Conservation (phyloP, 2,329 filamentous ascomycete genomes). For the Escovopsis sp. region DNA sequence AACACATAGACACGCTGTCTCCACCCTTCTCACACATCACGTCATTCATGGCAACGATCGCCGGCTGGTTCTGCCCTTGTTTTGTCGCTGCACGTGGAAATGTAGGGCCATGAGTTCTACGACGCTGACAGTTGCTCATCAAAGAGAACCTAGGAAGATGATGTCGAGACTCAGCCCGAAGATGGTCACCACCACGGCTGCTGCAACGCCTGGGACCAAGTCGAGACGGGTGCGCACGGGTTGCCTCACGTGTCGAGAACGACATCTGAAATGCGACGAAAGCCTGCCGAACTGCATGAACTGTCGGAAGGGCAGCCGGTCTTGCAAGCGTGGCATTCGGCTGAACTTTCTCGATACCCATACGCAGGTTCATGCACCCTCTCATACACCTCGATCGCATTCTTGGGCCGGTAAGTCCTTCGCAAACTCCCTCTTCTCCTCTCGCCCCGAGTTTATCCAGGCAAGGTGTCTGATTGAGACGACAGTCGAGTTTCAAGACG, state of each 20-base stretch:
- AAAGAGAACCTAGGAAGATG: neutral
- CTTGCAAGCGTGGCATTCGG: conserved; percentile 73
- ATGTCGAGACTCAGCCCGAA: neutral
- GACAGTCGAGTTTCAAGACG: conserved; percentile 65
- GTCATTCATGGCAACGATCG: too few relatives aligned
- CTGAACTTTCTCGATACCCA: conserved; percentile 86
- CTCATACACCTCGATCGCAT: conserved; percentile 23
- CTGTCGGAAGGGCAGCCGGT: conserved; percentile 72
- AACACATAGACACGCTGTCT: too few relatives aligned
- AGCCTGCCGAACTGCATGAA: conserved; percentile 50
- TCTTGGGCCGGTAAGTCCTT: conserved; percentile 14
- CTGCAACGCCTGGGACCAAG: conserved; percentile 6
- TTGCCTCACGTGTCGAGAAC: conserved; percentile 76
- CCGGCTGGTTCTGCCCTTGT: too few relatives aligned
- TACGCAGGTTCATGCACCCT: conserved; percentile 54
- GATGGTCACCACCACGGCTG: neutral
- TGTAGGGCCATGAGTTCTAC: too few relatives aligned
- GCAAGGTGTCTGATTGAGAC: neutral
- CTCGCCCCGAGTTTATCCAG: neutral
- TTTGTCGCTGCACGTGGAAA: too few relatives aligned
- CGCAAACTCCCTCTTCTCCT: neutral
- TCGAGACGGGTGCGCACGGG: conserved; percentile 78
- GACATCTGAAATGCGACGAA: conserved; percentile 87
- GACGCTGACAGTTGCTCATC: too few relatives aligned
- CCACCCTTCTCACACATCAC: too few relatives aligned